Evolutionary conservation across 1,284 basidiomycete species (phyloP), one percentile per base, ranked within the genome.

Genomic region (Anthracocystis panici-leucophaei): DNA sequence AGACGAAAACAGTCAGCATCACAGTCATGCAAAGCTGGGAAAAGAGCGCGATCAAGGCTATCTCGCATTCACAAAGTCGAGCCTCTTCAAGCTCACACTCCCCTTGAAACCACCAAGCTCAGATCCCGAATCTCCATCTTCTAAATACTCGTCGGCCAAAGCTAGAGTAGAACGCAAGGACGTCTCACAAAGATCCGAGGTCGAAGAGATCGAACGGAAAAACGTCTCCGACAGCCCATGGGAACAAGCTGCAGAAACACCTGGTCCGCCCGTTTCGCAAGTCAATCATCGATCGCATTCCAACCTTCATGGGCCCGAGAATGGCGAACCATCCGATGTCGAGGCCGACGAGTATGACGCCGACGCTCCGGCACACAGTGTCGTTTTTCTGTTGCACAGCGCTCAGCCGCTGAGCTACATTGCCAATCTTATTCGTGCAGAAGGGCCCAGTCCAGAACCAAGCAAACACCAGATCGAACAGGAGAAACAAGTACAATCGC

Each of bases 361-460:
- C 14, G 65, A 75, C 38, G 79, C 77, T 25, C 79, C 79, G 0
- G 79, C 79, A 0, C 76, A 80, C 46, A 73, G 68, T 42, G 80
- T 81, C 38, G 77, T 81, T 31, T 81, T 81, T 40, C 66, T 81
- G 2, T 60, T 81, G 10, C 80, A 81, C 44, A 66, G 71, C 21
- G 79, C 66, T 6, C 79, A 81, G 62, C 79, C 79, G 44, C 73
- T 81, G 9, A 77, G 74, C 57, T 81, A 81, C 62, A 69, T 81
- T 33, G 68, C 74, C 52, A 78, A 67, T 44, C 66, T 81, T 23
- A 81, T 81, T 40, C 65, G 74, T 20, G 75, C 79, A n/a, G 79
- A 81, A 42, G 75, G 70, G 2, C 79, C 79, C 0, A 75, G 75
- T 50, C 77, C 71, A 5, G 76, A 80, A 33, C 71, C 67, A 0